These are phyloP conservation scores for Schizothecium vesticola DNA, from an alignment of 495 filamentous ascomycete species.

Conservation along the genomic window DNA sequence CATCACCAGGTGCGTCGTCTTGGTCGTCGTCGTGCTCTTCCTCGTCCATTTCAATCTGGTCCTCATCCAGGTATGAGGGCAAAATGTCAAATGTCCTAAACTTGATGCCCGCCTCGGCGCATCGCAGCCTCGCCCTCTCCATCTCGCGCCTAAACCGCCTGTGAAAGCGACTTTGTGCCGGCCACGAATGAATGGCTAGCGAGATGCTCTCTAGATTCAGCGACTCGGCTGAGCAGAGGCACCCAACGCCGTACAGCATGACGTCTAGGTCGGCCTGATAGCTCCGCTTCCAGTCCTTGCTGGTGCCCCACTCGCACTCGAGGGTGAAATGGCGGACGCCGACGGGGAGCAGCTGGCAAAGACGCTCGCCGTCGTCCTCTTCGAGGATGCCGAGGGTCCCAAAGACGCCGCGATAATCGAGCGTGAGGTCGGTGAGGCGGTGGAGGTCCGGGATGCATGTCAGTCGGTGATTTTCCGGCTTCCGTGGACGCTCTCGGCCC, in stretches of 20 bases:
- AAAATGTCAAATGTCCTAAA: constrained; percentile 30
- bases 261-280: constrained; percentile 31
- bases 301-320: constrained; percentile 32
- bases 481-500: constrained; percentile 28
- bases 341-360: constrained; percentile 26
- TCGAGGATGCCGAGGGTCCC: constrained; percentile 32
- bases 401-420: constrained; percentile 32
- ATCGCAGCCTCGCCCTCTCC: constrained; percentile 19
- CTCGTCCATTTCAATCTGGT: constrained; percentile 18
- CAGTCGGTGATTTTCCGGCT: constrained; percentile 33
- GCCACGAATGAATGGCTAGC: constrained; percentile 34
- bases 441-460: constrained; percentile 26
- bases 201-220: constrained; percentile 23
- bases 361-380: constrained; percentile 30
- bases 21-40: constrained; percentile 18
- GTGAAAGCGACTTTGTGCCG: constrained; percentile 28
- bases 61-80: constrained; percentile 29
- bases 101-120: constrained; percentile 22
- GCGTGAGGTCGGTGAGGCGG: constrained; percentile 21
- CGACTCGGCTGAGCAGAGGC: constrained; percentile 18
- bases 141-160: constrained; percentile 28
- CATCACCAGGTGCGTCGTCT: constrained; percentile 16
- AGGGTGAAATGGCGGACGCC: constrained; percentile 28
- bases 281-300: constrained; percentile 30
- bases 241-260: constrained; percentile 28